Percentiles rank a stretch among this genome's conserved stretches.
Evolutionary conservation across 495 filamentous ascomycete genomes (phyloP).

Genomic region (Aspergillus nanangensis): DNA sequence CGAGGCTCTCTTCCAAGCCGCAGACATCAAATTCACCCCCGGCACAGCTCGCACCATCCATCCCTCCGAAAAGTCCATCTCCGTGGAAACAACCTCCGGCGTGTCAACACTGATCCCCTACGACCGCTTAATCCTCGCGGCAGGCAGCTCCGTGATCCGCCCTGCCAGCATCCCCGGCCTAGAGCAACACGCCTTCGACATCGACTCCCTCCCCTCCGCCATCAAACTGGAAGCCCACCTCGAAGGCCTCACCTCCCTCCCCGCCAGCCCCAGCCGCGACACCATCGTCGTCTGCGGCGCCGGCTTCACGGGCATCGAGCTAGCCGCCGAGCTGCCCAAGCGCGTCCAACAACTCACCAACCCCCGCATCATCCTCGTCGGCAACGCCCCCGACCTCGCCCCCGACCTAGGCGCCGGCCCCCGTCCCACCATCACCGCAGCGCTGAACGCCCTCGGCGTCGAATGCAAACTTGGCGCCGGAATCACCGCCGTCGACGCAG

Average conservation of each 20-base stretch:
- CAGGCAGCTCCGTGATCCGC: constrained; percentile 26
- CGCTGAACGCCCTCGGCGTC: constrained; percentile 13
- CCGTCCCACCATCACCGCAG: constrained; percentile 13
- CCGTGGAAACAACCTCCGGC: constrained; percentile 8
- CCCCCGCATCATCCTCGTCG: constrained; percentile 14
- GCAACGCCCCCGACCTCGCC: constrained; percentile 10
- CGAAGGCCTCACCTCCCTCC: constrained; percentile 8
- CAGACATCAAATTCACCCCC: constrained; percentile 17
- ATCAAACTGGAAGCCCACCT: constrained; percentile 16
- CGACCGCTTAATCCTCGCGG: constrained; percentile 28
- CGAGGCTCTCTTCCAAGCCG: constrained; percentile 17
- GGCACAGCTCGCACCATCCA: constrained; percentile 22
- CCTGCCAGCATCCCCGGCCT: constrained; percentile 21
- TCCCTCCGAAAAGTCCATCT: constrained; percentile 13
- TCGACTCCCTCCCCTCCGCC: constrained; percentile 19
- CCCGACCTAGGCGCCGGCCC: constrained; percentile 14
- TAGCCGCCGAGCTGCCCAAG: constrained; percentile 16
- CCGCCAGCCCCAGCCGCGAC: constrained; percentile 7
- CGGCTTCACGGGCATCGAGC: constrained; percentile 22
- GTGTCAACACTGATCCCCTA: constrained; percentile 14
- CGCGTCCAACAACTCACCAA: constrained; percentile 13
- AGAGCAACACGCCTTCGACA: constrained; percentile 22
- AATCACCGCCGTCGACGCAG: constrained; percentile 8
- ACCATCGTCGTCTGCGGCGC: constrained; percentile 19
- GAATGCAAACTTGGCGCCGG: constrained; percentile 12